These are phyloP conservation scores for Encephalitozoon intestinalis DNA, from an alignment of 371 early-diverging fungal genomes.

Conservation along the genomic window DNA sequence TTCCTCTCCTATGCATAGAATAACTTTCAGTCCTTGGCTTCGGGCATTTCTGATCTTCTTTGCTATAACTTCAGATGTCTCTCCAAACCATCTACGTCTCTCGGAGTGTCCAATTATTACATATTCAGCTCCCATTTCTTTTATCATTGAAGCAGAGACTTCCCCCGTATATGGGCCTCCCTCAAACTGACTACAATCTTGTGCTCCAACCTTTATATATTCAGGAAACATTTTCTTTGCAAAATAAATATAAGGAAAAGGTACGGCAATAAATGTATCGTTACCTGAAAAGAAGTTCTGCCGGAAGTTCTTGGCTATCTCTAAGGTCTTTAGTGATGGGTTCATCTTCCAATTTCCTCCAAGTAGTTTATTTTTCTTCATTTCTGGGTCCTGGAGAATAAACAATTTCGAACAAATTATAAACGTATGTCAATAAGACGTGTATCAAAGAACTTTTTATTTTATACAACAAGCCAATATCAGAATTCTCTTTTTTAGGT, in stretches of 20 bases:
- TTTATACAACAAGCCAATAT: background rate
- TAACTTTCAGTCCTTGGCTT: slow-evolving; percentile 74
- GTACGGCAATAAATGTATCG: slow-evolving; percentile 94
- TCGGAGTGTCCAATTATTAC: slow-evolving; percentile 97
- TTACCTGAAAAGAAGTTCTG: background rate
- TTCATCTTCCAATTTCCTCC: slow-evolving; percentile 60
- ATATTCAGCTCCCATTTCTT: slow-evolving; percentile 83
- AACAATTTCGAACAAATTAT: background rate
- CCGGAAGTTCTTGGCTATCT: background rate
- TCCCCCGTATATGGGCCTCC: slow-evolving; percentile 94
- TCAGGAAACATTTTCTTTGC: slow-evolving; percentile 48
- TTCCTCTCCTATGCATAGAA: slow-evolving; percentile 92
- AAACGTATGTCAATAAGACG: background rate
- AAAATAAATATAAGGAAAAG: slow-evolving; percentile 70
- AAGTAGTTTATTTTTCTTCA: slow-evolving; percentile 40
- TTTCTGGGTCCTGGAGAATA: background rate
- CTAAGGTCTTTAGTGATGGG: slow-evolving; percentile 26
- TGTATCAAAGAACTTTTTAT: background rate
- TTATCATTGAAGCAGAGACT: slow-evolving; percentile 81
- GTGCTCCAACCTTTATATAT: slow-evolving; percentile 80
- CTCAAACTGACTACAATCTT: slow-evolving; percentile 76
- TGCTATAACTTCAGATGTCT: slow-evolving; percentile 68
- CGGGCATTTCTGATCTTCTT: slow-evolving; percentile 78
- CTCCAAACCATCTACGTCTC: slow-evolving; percentile 79
- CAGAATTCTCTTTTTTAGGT: background rate